Conservation (phyloP, 371 early-diverging fungal species). For the Amoeboaphelidium occidentale region DNA sequence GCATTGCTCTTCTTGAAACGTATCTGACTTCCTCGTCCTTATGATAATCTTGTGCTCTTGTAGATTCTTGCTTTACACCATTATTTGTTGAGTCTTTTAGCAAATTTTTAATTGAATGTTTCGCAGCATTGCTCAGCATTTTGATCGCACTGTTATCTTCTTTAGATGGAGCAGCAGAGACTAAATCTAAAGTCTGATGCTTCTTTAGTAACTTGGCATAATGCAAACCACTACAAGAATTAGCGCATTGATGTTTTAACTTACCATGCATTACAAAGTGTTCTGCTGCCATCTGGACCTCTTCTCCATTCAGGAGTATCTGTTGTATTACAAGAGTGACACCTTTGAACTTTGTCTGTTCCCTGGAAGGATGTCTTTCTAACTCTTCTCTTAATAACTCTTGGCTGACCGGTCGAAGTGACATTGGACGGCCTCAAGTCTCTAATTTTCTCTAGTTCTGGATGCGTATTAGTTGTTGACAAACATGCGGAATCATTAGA, state of each 20-base stretch:
- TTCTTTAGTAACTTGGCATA: background rate
- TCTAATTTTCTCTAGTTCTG: too few species aligned
- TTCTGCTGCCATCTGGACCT: constrained; percentile 1
- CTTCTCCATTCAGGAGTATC: constrained; percentile 3
- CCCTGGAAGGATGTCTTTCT: too few species aligned
- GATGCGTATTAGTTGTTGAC: too few species aligned
- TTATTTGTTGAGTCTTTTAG: background rate
- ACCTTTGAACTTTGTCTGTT: too few species aligned
- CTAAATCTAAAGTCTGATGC: background rate
- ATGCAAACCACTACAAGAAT: background rate
- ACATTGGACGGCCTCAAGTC: too few species aligned
- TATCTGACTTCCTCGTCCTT: background rate
- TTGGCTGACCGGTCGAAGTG: too few species aligned
- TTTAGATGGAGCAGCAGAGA: background rate
- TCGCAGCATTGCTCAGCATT: background rate
- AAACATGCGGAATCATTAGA: too few species aligned
- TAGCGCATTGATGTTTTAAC: too few species aligned
- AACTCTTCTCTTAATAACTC: too few species aligned
- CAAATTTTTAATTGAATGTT: background rate
- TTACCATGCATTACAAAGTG: constrained; percentile 2
- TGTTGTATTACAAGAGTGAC: constrained; percentile 1
- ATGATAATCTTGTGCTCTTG: background rate
- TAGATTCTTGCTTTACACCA: background rate
- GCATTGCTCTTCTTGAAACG: background rate
- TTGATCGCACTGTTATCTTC: background rate